Base-by-base conservation (phyloP, 106 monocot genomes). In the Apostasia ramifera region DNA sequence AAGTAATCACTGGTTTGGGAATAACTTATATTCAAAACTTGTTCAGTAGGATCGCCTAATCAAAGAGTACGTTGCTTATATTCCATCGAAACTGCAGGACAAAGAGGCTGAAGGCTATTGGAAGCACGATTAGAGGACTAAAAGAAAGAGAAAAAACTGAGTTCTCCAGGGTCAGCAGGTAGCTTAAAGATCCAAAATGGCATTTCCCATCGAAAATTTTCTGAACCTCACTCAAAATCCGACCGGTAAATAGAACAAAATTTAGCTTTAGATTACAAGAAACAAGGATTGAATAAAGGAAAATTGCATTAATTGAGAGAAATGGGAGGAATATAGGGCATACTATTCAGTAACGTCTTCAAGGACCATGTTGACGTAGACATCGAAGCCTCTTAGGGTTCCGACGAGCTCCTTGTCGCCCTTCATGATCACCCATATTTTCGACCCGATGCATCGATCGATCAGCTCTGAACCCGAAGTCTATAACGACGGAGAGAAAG, bases 391-490 rank as follows among this genome's bases (percentile, higher is more conserved):
- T 67, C 78, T 83, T 1, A 98, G 90, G 47, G 97, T 98, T 38
- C 97, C 97, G 15, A 98, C 97, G 12, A 98, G 89, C 83, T 98
- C 97, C 90, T 98, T 98, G 81, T 98, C 97, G 0, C 97, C 97
- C 87, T 98, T 98, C 98, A 93, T 98, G 55, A 98, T 98, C 48
- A 98, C 98, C 98, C 98, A 98, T 47, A 98, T 98, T 90, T 92
- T 92, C 64, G 98, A 98, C 7, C 98, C 98, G 51, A 98, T 83
- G 81, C 98, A 98, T 49, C 92, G 84, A 79, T 98, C 98, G 46
- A 98, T 98, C 79, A 98, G 71, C 81, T 98, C 98, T 98, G 68
- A 48, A 57, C 14, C 57, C 55, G 48, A 47, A 55, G 13, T 7
- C 39, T 14, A 46, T 66, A 52, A 13, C 40, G 13, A 9, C 6